These are phyloP conservation scores for Ogataea zsoltii DNA, from an alignment of 805 yeast species.

Conservation along the genomic window DNA sequence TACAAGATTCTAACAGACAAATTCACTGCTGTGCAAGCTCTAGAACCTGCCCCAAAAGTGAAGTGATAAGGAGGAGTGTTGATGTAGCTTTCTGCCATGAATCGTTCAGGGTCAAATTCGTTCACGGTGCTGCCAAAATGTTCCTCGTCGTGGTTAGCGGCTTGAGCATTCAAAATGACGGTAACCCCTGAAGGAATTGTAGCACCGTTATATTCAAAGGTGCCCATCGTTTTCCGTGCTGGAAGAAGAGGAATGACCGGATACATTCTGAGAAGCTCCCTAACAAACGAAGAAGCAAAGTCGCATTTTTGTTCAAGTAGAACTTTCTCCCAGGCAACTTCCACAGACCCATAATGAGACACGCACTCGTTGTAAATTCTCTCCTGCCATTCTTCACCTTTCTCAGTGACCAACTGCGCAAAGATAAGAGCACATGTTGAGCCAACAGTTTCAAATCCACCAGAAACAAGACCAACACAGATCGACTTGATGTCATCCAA, in stretches of 20 bases:
- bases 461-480: conserved; percentile 28
- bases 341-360: conserved; percentile 16
- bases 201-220: conserved; percentile 17
- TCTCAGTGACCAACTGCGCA: conserved; percentile 16
- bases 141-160: conserved; percentile 22
- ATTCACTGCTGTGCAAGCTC: conserved; percentile 28
- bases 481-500: conserved; percentile 24
- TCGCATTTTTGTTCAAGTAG: conserved; percentile 22
- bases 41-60: conserved; percentile 27
- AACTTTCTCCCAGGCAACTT: conserved; percentile 20
- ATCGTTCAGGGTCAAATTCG: conserved; percentile 24
- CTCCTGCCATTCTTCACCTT: conserved; percentile 22
- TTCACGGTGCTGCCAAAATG: conserved; percentile 22
- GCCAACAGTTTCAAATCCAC: conserved; percentile 27
- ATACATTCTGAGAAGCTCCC: conserved; percentile 25
- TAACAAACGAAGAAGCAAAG: conserved; percentile 22
- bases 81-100: conserved; percentile 10
- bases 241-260: conserved; percentile 26
- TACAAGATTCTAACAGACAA: conserved; percentile 22
- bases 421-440: conserved; percentile 21
- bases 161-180: conserved; percentile 27
- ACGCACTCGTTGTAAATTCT: conserved; percentile 17
- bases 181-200: conserved; percentile 22
- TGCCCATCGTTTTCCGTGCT: conserved; percentile 23
- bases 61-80: conserved; percentile 26